These are phyloP conservation scores for Pisolithus orientalis DNA, from an alignment of 768 basidiomycete species.

Conservation along the genomic window DNA sequence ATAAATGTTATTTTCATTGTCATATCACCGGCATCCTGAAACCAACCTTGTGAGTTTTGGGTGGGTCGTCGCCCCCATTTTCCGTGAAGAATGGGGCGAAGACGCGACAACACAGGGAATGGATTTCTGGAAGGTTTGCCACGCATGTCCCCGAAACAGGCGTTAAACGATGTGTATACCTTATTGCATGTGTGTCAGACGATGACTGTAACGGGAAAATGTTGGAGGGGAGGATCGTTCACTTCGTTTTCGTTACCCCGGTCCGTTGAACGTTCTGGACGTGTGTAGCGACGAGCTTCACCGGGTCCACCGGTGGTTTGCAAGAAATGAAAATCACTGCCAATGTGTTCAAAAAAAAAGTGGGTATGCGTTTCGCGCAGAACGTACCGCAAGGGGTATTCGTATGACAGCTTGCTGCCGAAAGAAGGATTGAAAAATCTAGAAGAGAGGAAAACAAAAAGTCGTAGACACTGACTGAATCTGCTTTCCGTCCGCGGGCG, in stretches of 20 bases:
- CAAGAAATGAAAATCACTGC: constrained; percentile 78
- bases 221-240: constrained; percentile 3
- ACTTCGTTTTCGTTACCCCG: constrained; percentile 65
- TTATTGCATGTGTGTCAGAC: constrained; percentile 22
- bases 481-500: constrained; percentile 53
- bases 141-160: constrained; percentile 64
- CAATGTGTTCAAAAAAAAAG: not conserved
- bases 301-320: constrained; percentile 71
- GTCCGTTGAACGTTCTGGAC: constrained; percentile 56
- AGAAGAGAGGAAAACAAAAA: not conserved
- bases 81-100: constrained; percentile 48
- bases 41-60: constrained; percentile 41
- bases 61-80: constrained; percentile 24
- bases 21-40: constrained; percentile 7
- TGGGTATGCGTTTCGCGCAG: not conserved
- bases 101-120: constrained; percentile 49
- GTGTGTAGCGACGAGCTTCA: constrained; percentile 58
- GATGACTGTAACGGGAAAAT: not conserved
- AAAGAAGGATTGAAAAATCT: constrained; percentile 5
- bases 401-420: constrained; percentile 66
- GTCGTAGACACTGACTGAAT: constrained; percentile 46
- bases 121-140: constrained; percentile 67
- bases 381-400: constrained; percentile 68
- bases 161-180: constrained; percentile 64
- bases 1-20: not conserved